Evolutionary conservation across 2,329 filamentous ascomycete species (phyloP), one percentile per base, ranked within the genome.

Genomic region (Diaporthe eres): DNA sequence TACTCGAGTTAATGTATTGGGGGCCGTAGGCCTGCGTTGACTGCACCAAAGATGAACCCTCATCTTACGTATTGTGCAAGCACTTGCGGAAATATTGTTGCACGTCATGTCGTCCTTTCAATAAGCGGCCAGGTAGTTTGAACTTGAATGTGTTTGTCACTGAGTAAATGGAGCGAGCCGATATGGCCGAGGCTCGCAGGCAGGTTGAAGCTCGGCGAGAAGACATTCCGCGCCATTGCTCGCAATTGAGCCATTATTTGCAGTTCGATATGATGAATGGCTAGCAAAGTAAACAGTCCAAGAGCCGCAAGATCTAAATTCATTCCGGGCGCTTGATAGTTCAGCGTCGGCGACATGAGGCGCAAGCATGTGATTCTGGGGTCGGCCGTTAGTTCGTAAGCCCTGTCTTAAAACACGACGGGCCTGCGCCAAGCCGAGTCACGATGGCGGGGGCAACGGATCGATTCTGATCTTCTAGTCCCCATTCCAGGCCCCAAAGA

Each of bases 291-390:
- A 68, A 53, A 53, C 31, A 53, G 34, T 7, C 31, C n/a, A 34
- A n/a, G 31, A 3, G n/a, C 22, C 17, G 22, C 15, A 28, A 15
- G 2, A 17, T 28, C 15, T 47, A 8, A 19, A 19, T 49, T 49
- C 42, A 67, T 67, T 51, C 63, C 63, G 63, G 44, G 63, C 10
- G 22, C 22, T 10, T 4, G 25, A 25, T 25, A 25, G 25, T 53
- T 39, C 17, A 13, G 9, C 12, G 65, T 70, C 65, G 49, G 49
- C 28, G 28, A 31, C 8, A 9, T 47, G 22, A 47, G 25, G 34
- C 47, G 49, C n/a, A 13, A 28, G 49, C 65, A 70, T 70, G 65
- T 70, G 65, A 70, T 19, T 22, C 22, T 70, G 34, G 65, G 19
- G 47, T 28, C 34, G 34, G 65, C 34, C 22, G 31, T 53, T 53